Base-by-base conservation (phyloP, 768 basidiomycete genomes). In the Lentinula boryana region DNA sequence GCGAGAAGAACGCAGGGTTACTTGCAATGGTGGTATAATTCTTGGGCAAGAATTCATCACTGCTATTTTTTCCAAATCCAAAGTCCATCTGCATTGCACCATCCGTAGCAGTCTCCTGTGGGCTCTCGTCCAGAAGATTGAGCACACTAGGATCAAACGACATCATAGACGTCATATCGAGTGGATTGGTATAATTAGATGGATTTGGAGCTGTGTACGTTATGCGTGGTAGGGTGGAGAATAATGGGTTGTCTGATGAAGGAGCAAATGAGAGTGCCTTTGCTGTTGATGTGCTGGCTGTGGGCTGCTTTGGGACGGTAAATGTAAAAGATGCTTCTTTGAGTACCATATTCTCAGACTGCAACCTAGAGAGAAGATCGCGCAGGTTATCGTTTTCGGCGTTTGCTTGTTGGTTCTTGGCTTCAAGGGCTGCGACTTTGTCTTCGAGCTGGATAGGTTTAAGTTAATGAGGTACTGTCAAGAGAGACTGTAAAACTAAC, bases 321-420 rank as follows among this genome's bases (percentile, higher is more conserved):
- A 96, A 96, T 1, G 93, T 95, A 72, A 97, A 98, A 2, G 87
- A 78, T 0, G 83, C 74, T 69, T 92, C 84, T 72, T 91, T 94
- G 66, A 97, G 82, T 55, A 84, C 75, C 58, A 92, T 73, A 64
- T 95, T 96, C 76, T 98, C 95, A 60, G 84, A 85, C 70, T 95
- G 95, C 2, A 98, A 78, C 12, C 94, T 85, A 56, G 84, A 76
- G 48, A 96, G 80, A 55, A 96, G 81, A 69, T 95, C 94, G 50
- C 91, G 86, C 23, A 97, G 78, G 68, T 95, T 96, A 63, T 90
- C 88, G 66, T 98, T 96, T 75, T 96, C 95, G 23, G 86, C 75
- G 59, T 76, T 75, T 0, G 89, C 82, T 23, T 78, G 79, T 49
- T 87, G 84, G 64, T 92, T 91, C 74, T 92, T 89, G 4, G 86